Conservation (phyloP, 2,329 filamentous ascomycete genomes). For the Hypoxylon sp. region DNA sequence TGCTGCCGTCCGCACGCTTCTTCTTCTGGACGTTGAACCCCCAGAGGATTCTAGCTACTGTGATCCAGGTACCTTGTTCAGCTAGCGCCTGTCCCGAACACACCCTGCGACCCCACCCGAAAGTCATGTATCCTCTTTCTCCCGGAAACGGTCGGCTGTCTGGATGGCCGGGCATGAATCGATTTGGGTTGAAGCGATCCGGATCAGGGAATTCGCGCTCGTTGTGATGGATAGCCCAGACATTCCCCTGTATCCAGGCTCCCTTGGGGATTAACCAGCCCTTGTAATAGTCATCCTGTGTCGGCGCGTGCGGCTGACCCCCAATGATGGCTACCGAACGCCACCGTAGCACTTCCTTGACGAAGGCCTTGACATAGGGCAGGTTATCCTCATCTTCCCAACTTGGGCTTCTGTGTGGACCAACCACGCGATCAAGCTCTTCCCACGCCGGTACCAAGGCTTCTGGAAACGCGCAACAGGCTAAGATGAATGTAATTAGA, state of each 20-base stretch:
- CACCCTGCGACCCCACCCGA: constrained; percentile 69
- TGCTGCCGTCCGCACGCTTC: constrained; percentile 58
- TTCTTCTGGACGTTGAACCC: constrained; percentile 66
- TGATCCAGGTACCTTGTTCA: constrained; percentile 73
- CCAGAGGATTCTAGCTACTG: constrained; percentile 70
- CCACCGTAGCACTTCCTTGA: constrained; percentile 72
- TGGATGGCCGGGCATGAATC: constrained; percentile 58
- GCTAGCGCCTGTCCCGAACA: constrained; percentile 70
- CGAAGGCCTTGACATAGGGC: constrained; percentile 67
- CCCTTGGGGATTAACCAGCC: constrained; percentile 66
- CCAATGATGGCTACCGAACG: constrained; percentile 67
- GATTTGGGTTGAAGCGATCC: constrained; percentile 61
- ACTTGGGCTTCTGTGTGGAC: constrained; percentile 61
- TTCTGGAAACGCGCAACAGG: constrained; percentile 65
- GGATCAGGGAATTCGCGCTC: constrained; percentile 64
- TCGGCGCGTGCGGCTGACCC: constrained; percentile 66
- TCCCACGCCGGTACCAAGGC: constrained; percentile 64
- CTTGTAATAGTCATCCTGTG: constrained; percentile 63
- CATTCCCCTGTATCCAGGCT: constrained; percentile 65
- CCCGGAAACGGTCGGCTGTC: constrained; percentile 63
- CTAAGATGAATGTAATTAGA: constrained; percentile 64
- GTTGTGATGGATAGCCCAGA: constrained; percentile 66
- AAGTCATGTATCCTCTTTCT: constrained; percentile 68
- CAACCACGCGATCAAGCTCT: constrained; percentile 68
- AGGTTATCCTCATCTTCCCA: constrained; percentile 65